These are phyloP conservation scores for Microbotryomycetes sp. DNA, from an alignment of 1,284 basidiomycete species.

Conservation along the genomic window DNA sequence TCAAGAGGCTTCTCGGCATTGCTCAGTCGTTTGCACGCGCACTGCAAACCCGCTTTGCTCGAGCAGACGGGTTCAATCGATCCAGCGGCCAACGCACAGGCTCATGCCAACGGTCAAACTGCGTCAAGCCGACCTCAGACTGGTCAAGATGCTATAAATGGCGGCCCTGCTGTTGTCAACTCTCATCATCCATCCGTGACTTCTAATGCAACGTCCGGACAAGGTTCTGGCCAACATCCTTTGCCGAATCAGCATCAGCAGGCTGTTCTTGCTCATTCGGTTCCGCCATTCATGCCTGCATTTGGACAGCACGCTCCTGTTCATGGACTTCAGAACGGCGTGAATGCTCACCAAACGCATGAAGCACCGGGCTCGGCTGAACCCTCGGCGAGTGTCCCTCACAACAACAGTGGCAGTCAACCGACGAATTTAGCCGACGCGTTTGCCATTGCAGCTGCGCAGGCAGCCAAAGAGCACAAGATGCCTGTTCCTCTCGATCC, in stretches of 20 bases:
- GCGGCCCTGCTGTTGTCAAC: not conserved
- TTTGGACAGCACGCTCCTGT: too few relatives aligned
- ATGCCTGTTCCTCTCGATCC: too few relatives aligned
- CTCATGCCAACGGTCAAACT: not conserved
- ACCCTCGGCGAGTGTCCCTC: not conserved
- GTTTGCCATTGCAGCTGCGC: not conserved
- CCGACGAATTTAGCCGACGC: not conserved
- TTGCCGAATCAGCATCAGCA: too few relatives aligned
- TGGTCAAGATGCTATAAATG: not conserved
- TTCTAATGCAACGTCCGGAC: too few relatives aligned
- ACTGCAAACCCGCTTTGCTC: constrained; percentile 28
- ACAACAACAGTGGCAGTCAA: not conserved
- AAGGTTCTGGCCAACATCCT: not conserved
- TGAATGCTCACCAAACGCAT: not conserved
- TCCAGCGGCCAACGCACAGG: too few relatives aligned
- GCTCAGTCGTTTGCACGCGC: constrained; percentile 24
- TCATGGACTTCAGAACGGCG: not conserved
- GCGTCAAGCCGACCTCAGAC: not conserved
- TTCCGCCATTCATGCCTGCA: not conserved
- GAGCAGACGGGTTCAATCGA: not conserved
- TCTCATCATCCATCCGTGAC: too few relatives aligned
- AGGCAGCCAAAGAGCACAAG: not conserved
- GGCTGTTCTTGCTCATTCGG: too few relatives aligned
- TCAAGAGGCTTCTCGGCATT: constrained; percentile 25
- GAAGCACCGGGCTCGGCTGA: not conserved